Evolutionary conservation across 768 basidiomycete species (phyloP), one percentile per base, ranked within the genome.

Genomic region (Dacryopinax spathularia): DNA sequence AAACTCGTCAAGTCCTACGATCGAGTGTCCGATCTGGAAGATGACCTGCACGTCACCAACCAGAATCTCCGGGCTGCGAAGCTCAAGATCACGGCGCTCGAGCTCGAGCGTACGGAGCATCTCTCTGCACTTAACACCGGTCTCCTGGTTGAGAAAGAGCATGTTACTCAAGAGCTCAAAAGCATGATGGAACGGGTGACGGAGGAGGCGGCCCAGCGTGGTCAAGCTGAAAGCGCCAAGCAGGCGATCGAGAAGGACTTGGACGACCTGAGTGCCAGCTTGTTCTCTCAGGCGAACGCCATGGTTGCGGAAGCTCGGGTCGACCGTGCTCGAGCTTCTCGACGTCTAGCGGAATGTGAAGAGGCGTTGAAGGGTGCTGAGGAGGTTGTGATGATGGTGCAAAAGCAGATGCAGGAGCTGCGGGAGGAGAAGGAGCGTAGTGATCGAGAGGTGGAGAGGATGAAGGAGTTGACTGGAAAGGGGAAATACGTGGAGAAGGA

Each of bases 291-390:
- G 75, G 95, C 95, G 5, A 98, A 99, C 72, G 86, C 81, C 5
- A 99, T 99, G 96, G 95, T 98, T n/a, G 91, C 90, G 0, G 88
- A 91, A 71, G 95, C 94, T 22, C 82, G 93, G 16, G 80, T 85
- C 65, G 76, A 73, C 16, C 77, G 80, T 34, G 85, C 87, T 2
- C 33, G 56, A 7, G 86, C 88, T 78, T 81, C 92, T 70, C 80
- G 85, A 39, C 88, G 89, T 70, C 84, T 87, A 1, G 81, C 82
- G 64, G 84, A 85, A 33, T 85, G 90, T 12, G 89, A 95, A 73
- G 77, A 79, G 25, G 87, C 89, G 9, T 73, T 94, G 65, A 84
- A 81, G 68, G 82, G 84, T n/a, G 89, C 91, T 0, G 93, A 95
- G 73, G 89, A 92, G 65, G 87, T 86, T 2, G 88, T 95, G 33